Evolutionary conservation across 2,329 filamentous ascomycete genomes (phyloP), one percentile per base, ranked within the genome.

Genomic region (Aspergillus arachidicola): DNA sequence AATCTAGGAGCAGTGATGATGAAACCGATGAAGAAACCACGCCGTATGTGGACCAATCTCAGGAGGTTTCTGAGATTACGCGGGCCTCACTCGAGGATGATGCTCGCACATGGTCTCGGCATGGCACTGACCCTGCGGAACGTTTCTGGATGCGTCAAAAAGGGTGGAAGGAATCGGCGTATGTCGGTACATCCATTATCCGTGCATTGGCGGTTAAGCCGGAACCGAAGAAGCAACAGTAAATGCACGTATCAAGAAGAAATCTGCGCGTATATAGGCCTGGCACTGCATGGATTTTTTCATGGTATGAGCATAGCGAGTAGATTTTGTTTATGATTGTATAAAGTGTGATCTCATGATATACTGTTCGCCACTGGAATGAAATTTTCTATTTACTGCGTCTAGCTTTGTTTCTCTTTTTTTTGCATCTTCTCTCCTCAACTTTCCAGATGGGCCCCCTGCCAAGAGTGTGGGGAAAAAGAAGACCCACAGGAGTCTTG

Each of bases 141-240:
- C 70, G 76, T 21, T 83, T 83, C 68, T 83, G 81, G 81, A 72
- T 71, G 64, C 71, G 76, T 14, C 81, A 83, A 71, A 78, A 73
- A 34, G 78, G 76, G n/a, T 81, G 80, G 80, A 71, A 67, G 36
- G 80, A 82, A 68, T 75, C 75, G 36, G 75, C 76, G 2, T 68
- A 76, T 62, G 74, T 81, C 6, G 81, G 78, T 1, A 65, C 75
- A 16, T 72, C 74, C 2, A 77, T 82, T 55, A 81, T 82, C 54
- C 73, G 79, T 55, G 71, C 74, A 6, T 70, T 75, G 60, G 65
- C 69, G 21, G 63, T 57, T 4, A 64, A 65, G 12, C 61, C 62
- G 9, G 70, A 66, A 30, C 62, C 59, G 21, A 80, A 80, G 70
- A 79, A 80, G 69, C 60, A 38, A 19, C 51, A 55, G 51, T 55